phyloP scores from a whole-genome alignment of 129 eudicot genomes.

The Pseudognaphalium luteoalbum region DNA sequence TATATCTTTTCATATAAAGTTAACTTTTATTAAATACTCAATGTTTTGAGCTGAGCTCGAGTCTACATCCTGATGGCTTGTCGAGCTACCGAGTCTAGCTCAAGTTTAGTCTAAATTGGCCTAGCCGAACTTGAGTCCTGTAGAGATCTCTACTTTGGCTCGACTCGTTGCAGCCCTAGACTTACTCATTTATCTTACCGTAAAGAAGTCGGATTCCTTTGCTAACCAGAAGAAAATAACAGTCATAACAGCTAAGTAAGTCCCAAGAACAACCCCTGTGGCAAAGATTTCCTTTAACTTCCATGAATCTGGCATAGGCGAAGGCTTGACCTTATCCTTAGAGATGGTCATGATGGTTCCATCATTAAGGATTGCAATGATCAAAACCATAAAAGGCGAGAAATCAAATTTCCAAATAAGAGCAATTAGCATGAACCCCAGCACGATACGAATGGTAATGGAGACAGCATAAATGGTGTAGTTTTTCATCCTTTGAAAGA shows the following conservation, averaged over 20 bases:
- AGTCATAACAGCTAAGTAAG: slow-evolving; percentile 80
- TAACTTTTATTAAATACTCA: too few relatives aligned
- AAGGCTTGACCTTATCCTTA: slow-evolving; percentile 81
- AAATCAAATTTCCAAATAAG: slow-evolving; percentile 87
- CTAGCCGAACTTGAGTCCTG: too few relatives aligned
- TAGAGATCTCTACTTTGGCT: too few relatives aligned
- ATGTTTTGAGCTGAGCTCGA: too few relatives aligned
- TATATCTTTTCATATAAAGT: too few relatives aligned
- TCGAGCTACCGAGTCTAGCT: not conserved
- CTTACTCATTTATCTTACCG: slow-evolving; percentile 36
- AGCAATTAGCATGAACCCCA: slow-evolving; percentile 84
- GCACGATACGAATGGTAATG: slow-evolving; percentile 82
- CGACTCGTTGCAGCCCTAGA: too few relatives aligned
- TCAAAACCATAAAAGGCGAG: slow-evolving; percentile 91
- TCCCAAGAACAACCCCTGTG: slow-evolving; percentile 82
- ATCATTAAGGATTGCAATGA: slow-evolving; percentile 85
- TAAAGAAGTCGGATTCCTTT: slow-evolving; percentile 67
- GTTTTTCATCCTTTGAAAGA: slow-evolving; percentile 92
- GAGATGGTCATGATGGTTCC: slow-evolving; percentile 97
- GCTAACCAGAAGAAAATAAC: slow-evolving; percentile 79
- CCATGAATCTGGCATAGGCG: slow-evolving; percentile 91
- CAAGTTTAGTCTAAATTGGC: too few relatives aligned
- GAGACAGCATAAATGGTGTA: slow-evolving; percentile 93
- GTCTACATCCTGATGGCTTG: too few relatives aligned
- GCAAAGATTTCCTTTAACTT: slow-evolving; percentile 84